These are phyloP conservation scores for Euryodendron excelsum DNA, from an alignment of 148 eudicot species.

Conservation along the genomic window DNA sequence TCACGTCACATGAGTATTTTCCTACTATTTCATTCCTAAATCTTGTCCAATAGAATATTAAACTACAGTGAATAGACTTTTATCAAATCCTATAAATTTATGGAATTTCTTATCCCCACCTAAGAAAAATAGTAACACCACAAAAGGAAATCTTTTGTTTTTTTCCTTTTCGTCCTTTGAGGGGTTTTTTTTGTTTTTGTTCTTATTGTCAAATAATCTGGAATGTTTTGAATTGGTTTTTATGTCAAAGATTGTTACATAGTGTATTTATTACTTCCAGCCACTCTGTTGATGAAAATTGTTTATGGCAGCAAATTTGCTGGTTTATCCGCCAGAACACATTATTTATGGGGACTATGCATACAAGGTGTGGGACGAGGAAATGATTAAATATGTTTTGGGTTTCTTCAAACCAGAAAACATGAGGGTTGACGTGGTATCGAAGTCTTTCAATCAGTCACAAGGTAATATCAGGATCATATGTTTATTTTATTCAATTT, in stretches of 20 bases:
- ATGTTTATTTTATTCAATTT: conserved; percentile 8
- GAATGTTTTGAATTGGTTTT: neutral
- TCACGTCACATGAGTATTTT: no score
- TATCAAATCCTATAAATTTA: no score
- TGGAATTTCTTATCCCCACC: no score
- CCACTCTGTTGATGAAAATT: conserved; percentile 14
- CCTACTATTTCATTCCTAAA: no score
- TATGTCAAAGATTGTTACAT: neutral
- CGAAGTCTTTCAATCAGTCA: conserved; percentile 53
- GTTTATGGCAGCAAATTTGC: conserved; percentile 59
- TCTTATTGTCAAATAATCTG: no score
- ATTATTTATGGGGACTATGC: conserved; percentile 91
- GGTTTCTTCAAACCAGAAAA: conserved; percentile 72
- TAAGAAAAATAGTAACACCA: no score
- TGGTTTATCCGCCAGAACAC: conserved; percentile 84
- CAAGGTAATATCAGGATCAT: conserved; percentile 45
- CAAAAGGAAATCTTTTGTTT: no score
- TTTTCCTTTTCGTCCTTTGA: no score
- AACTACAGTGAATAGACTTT: no score
- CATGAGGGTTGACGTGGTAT: conserved; percentile 81
- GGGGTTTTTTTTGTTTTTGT: no score
- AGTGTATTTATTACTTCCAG: neutral
- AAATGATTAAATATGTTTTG: conserved; percentile 53
- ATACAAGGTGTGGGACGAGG: conserved; percentile 78
- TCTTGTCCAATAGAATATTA: no score